Conservation (phyloP, 78 protist species). For the Tieghemostelium lacteum region DNA sequence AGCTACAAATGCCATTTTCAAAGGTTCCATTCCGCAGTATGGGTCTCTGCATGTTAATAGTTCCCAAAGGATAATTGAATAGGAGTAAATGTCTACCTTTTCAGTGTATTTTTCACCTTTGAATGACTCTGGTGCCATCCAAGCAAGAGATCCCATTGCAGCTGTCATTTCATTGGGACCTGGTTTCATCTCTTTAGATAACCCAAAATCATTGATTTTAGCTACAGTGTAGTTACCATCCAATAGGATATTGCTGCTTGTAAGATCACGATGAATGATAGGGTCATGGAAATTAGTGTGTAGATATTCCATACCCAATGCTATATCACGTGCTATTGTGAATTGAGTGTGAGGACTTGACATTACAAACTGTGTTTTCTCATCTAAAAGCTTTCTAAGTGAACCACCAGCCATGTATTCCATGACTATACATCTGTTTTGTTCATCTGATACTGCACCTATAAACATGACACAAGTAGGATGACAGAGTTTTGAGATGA, state of each 20-base stretch:
- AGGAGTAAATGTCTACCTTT: slow-evolving; percentile 76
- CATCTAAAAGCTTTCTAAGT: slow-evolving; percentile 28
- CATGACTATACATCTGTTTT: slow-evolving; percentile 40
- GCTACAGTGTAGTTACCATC: slow-evolving; percentile 29
- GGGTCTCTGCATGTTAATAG: slow-evolving; percentile 39
- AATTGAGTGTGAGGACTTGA: slow-evolving; percentile 7
- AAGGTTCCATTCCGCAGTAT: slow-evolving; percentile 71
- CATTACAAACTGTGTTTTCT: background rate
- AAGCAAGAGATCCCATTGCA: slow-evolving; percentile 76
- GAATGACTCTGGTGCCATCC: slow-evolving; percentile 85
- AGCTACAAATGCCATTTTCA: slow-evolving; percentile 59
- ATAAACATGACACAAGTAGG: slow-evolving; percentile 73
- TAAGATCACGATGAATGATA: slow-evolving; percentile 64
- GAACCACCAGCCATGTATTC: slow-evolving; percentile 73
- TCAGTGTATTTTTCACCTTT: slow-evolving; percentile 70
- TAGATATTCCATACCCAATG: slow-evolving; percentile 56
- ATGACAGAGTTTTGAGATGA: slow-evolving; percentile 63
- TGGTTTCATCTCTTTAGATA: slow-evolving; percentile 64
- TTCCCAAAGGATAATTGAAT: slow-evolving; percentile 69
- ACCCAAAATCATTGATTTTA: slow-evolving; percentile 64
- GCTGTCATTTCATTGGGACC: slow-evolving; percentile 73
- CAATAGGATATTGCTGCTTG: slow-evolving; percentile 26
- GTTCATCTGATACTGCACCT: slow-evolving; percentile 45
- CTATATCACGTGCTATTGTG: slow-evolving; percentile 56
- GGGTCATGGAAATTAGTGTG: slow-evolving; percentile 65